These are phyloP conservation scores for Henckelia pumila DNA, from an alignment of 257 asterid genomes.

Conservation along the genomic window DNA sequence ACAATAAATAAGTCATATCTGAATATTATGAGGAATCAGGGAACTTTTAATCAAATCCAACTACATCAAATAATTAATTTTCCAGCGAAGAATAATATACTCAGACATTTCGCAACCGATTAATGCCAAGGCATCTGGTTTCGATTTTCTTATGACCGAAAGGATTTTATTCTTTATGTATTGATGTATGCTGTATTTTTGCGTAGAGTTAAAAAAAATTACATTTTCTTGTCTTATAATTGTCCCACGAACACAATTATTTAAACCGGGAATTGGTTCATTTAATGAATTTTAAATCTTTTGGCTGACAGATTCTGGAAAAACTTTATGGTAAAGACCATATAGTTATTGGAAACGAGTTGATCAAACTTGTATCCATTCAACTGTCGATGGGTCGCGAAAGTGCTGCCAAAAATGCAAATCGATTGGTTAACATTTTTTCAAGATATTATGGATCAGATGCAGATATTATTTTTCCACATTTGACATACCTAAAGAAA, in stretches of 20 bases:
- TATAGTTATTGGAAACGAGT: slow-evolving; percentile 75
- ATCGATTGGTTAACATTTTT: slow-evolving; percentile 43
- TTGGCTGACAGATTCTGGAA: slow-evolving; percentile 64
- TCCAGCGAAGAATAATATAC: background rate
- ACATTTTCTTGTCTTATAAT: background rate
- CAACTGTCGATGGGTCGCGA: slow-evolving; percentile 45
- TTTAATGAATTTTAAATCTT: background rate
- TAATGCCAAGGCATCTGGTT: background rate
- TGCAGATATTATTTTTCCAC: slow-evolving; percentile 52
- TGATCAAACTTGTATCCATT: slow-evolving; percentile 71
- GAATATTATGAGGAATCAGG: background rate
- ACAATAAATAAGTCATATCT: background rate
- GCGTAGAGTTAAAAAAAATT: too few species aligned
- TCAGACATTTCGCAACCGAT: background rate
- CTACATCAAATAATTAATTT: too few species aligned
- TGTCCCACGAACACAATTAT: background rate
- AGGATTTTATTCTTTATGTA: background rate
- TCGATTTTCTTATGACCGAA: background rate
- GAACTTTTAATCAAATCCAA: background rate
- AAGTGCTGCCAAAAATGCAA: slow-evolving; percentile 33
- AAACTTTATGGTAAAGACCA: slow-evolving; percentile 66
- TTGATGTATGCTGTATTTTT: background rate
- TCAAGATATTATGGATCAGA: slow-evolving; percentile 67
- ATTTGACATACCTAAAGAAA: slow-evolving; percentile 33
- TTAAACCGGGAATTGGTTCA: background rate